phyloP scores from a whole-genome alignment of 257 asterid genomes.

The Echites panduratus region DNA sequence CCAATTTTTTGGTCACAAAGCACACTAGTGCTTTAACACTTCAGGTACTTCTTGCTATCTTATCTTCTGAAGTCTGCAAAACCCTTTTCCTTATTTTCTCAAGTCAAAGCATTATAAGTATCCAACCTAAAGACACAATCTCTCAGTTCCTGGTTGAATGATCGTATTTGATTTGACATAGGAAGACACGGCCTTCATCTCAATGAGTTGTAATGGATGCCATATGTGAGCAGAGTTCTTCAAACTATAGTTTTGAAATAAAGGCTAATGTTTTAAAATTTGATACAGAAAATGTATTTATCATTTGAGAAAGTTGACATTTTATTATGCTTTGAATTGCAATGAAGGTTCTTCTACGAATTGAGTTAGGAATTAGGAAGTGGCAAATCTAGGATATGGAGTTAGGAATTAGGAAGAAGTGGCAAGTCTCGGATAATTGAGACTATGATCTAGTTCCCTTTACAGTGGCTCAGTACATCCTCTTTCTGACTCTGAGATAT shows the following conservation, averaged over 20 bases:
- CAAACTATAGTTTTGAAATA: background rate
- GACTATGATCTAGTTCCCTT: background rate
- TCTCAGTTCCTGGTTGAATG: background rate
- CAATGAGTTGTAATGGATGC: background rate
- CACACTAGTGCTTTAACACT: constrained; percentile 67
- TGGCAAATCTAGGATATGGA: background rate
- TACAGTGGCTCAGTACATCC: background rate
- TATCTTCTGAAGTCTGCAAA: background rate
- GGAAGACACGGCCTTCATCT: background rate
- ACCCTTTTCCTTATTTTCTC: background rate
- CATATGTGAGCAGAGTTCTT: background rate
- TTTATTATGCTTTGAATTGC: background rate
- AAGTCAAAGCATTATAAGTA: background rate
- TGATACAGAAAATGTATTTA: background rate
- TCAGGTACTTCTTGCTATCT: constrained; percentile 39
- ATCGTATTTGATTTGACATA: background rate
- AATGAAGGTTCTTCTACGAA: background rate
- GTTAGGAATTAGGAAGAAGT: background rate
- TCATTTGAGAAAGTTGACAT: background rate
- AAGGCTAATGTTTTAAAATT: background rate
- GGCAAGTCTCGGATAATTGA: background rate
- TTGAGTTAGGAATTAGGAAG: background rate
- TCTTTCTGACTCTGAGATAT: background rate
- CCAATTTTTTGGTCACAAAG: constrained; percentile 65
- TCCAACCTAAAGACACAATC: background rate